Evolutionary conservation across 2,329 filamentous ascomycete genomes (phyloP).

Genomic region (Aspergillus flavus): DNA sequence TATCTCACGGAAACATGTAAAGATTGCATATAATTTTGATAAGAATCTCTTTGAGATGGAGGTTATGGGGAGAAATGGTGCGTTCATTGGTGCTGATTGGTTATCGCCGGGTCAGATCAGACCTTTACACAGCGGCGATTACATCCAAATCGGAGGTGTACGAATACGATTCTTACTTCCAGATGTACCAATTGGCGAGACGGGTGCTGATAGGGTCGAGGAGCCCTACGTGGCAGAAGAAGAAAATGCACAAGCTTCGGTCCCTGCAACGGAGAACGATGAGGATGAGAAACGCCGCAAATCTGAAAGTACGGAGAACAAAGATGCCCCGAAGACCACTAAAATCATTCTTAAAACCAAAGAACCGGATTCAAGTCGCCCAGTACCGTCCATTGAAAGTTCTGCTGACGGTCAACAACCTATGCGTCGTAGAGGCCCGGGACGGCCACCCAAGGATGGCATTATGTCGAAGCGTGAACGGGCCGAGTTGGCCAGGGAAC

Average conservation of each 20-base stretch:
- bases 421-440: conserved; percentile 55
- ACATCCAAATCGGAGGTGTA: conserved; percentile 62
- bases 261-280: conserved; percentile 46
- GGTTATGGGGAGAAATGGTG: conserved; percentile 61
- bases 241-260: conserved; percentile 32
- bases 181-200: conserved; percentile 51
- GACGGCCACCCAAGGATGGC: conserved; percentile 67
- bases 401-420: conserved; percentile 44
- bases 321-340: conserved; percentile 30
- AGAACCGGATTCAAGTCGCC: conserved; percentile 30
- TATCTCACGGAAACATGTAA: conserved; percentile 65
- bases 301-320: conserved; percentile 31
- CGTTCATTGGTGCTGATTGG: conserved; percentile 57
- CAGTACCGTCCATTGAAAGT: conserved; percentile 35
- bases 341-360: conserved; percentile 34
- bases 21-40: conserved; percentile 62
- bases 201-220: conserved; percentile 50
- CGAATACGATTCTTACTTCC: conserved; percentile 60
- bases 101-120: conserved; percentile 51
- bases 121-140: conserved; percentile 58
- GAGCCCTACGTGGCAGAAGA: conserved; percentile 43
- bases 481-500: conserved; percentile 56
- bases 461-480: conserved; percentile 68
- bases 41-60: conserved; percentile 60
- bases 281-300: conserved; percentile 29